Evolutionary conservation across 805 yeast species (phyloP), one percentile per base, ranked within the genome.

Genomic region (Myxozyma neglecta): DNA sequence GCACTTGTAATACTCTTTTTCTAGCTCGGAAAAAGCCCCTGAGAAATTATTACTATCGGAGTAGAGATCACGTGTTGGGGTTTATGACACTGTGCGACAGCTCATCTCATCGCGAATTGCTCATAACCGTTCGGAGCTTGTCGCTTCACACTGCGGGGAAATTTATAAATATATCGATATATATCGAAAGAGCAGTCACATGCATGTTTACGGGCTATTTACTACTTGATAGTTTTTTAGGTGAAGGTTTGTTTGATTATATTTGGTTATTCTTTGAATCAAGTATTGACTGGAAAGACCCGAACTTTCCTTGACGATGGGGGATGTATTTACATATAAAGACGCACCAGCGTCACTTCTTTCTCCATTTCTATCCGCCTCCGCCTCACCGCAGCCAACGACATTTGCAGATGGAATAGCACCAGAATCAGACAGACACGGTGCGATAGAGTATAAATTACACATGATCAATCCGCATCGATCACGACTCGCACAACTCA

Each of bases 371-470:
- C 39, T 36, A 5, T 18, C 45, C 14, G 11, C 53, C 14, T 34
- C 56, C 14, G 11, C 53, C 14, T 34, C 56, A 3, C 56, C 47
- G 7, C 49, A 11, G 34, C 29, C 13, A 8, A 16, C n/a, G 5
- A 8, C 36, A 4, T 42, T 32, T 11, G n/a, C 32, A 3, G 10
- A 37, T n/a, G 49, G 40, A 8, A 53, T 63, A 14, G 59, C 34
- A 4, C 66, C 66, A 13, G 66, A 63, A 45, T 57, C 53, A 16
- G 66, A 63, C 37, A 46, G 56, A n/a, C 66, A 63, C 52, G 68
- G 68, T 29, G 68, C 68, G 16, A 44, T 65, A 16, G 68, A 65
- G 40, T 65, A 65, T 48, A 64, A 65, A 36, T 46, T 61, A 39
- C 67, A 64, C 32, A 53, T 65, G 62, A 16, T 64, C 18, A 32